Conservation (phyloP, 208 protist species). For the Leishmania lainsoni region DNA sequence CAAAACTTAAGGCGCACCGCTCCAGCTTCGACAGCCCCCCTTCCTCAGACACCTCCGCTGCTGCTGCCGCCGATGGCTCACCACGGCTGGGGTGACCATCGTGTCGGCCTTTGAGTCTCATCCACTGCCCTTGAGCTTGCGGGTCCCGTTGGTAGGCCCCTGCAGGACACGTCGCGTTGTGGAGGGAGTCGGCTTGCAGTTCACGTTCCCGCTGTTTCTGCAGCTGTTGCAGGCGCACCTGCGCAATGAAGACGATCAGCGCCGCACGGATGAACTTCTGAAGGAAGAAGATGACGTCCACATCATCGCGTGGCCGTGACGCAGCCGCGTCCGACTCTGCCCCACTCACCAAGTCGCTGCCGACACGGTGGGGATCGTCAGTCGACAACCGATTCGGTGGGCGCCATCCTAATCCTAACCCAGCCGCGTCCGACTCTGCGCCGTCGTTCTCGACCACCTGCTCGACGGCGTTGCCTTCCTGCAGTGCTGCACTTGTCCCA, state of each 20-base stretch:
- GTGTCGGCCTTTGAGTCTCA: background rate
- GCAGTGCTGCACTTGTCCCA: background rate
- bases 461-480: background rate
- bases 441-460: background rate
- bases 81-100: background rate
- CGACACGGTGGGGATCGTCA: background rate
- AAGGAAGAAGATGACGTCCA: constrained; percentile 45
- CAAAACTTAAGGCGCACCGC: constrained; percentile 42
- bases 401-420: background rate
- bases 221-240: constrained; percentile 41
- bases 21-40: constrained; percentile 40
- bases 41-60: background rate
- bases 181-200: constrained; percentile 7
- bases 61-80: background rate
- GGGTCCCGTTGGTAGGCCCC: constrained; percentile 4
- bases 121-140: background rate
- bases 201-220: constrained; percentile 24
- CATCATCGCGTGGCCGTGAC: background rate
- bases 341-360: background rate
- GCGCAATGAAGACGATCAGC: constrained; percentile 54
- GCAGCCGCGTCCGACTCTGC: background rate
- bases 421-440: background rate
- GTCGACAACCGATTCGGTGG: background rate
- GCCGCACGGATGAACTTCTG: constrained; percentile 59
- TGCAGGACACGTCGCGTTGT: constrained; percentile 12